phyloP scores from a whole-genome alignment of 1,284 basidiomycete genomes.

The Ceratobasidium sp. region DNA sequence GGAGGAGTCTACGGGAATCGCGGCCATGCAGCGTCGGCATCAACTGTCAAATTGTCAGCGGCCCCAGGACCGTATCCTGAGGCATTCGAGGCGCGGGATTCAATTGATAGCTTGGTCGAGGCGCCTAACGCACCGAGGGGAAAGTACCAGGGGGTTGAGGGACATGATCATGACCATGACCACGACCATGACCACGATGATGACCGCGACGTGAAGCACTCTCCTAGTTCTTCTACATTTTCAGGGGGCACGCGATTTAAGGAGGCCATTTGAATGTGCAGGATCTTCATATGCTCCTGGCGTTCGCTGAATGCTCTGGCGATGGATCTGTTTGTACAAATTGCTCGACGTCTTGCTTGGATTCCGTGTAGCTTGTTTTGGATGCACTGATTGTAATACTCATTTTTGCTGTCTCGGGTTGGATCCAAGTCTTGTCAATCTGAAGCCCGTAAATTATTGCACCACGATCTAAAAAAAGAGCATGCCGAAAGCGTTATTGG shows the following conservation, averaged over 20 bases:
- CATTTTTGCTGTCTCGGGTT: not conserved
- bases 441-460: not conserved
- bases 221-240: constrained; percentile 29
- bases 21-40: constrained; percentile 30
- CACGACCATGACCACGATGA: constrained; percentile 7
- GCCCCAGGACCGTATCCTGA: constrained; percentile 47
- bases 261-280: constrained; percentile 3
- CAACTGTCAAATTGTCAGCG: constrained; percentile 29
- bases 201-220: constrained; percentile 25
- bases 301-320: not conserved
- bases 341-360: not conserved
- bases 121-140: constrained; percentile 30
- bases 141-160: constrained; percentile 30
- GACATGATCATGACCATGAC: constrained; percentile 28
- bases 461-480: not conserved
- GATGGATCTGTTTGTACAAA: not conserved
- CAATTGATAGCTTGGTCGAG: constrained; percentile 49
- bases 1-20: constrained; percentile 38
- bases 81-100: constrained; percentile 45
- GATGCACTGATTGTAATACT: not conserved
- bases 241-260: constrained; percentile 13
- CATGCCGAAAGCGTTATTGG: not conserved
- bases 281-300: not conserved
- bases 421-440: not conserved
- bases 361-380: not conserved